Evolutionary conservation across 2,329 filamentous ascomycete genomes (phyloP), one percentile per base, ranked within the genome.

Genomic region (Peltaster fructicola): DNA sequence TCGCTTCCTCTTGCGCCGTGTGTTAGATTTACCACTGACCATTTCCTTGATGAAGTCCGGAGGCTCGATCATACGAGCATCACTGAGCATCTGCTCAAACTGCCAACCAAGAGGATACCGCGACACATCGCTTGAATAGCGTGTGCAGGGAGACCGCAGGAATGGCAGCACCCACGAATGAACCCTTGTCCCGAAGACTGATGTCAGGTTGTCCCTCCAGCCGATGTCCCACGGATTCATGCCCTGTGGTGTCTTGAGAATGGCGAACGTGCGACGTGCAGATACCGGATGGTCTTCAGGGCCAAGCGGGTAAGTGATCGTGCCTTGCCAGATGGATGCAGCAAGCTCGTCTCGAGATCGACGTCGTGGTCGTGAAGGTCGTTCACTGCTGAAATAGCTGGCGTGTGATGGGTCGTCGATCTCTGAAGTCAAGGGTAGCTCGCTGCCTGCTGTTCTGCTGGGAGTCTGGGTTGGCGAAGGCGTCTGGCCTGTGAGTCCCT

Each of bases 171-270:
- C 43, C 84, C 84, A 95, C 31, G 92, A 77, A 8, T 73, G 32
- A 2, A 71, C 35, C 11, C 54, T 65, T 22, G 63, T 53, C 0
- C 85, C 85, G 72, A 98, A 81, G 13, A 93, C 68, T 8, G 73
- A 65, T 35, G 69, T 67, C 53, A 82, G 73, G 43, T 95, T 95
- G 14, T 59, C 52, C 33, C 65, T 59, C 15, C 48, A 55, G 2
- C 77, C 79, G 1, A 88, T 55, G 39, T 91, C 68, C 72, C 81
- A 98, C 0, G 81, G 80, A 37, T 92, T 92, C 38, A 88, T 73
- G 7, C 78, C 73, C 0, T 68, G 63, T 3, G 68, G 57, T 0
- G 76, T 79, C 32, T 68, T 63, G 2, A 93, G 57, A 19, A 95
- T 74, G 8, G 79, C 81, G 45, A 91, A 95, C 7, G 67, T 75